Conservation (phyloP, 192 early-diverging fungal species). For the Lunasporangiospora selenospora region DNA sequence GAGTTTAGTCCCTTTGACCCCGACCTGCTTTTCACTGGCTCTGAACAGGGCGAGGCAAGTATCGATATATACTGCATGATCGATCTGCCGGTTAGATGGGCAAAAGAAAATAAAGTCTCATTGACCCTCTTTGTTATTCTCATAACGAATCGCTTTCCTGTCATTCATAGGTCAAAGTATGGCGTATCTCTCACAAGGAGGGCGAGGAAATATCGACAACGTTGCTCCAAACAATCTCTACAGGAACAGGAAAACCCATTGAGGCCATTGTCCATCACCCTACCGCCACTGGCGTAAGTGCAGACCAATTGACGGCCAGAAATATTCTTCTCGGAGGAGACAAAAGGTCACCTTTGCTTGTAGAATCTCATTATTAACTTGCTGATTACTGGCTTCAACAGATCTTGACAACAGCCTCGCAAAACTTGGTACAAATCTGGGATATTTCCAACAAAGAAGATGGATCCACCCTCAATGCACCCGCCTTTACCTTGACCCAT, state of each 20-base stretch:
- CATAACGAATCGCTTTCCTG: background rate
- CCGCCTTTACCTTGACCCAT: constrained; percentile 25
- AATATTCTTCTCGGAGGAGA: too few species aligned
- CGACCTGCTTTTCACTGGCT: constrained; percentile 48
- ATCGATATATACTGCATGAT: background rate
- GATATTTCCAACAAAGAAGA: constrained; percentile 41
- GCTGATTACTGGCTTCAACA: constrained; percentile 2
- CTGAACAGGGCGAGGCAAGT: constrained; percentile 53
- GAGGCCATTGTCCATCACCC: constrained; percentile 58
- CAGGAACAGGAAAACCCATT: constrained; percentile 43
- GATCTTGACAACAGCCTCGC: constrained; percentile 53
- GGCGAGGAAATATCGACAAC: constrained; percentile 1
- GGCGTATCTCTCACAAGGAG: constrained; percentile 39
- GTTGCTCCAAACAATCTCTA: constrained; percentile 25
- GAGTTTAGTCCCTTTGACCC: constrained; percentile 54
- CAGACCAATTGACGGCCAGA: background rate
- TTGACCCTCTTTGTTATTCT: background rate
- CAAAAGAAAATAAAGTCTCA: background rate
- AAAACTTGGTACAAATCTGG: constrained; percentile 58
- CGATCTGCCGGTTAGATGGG: background rate
- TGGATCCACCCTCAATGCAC: constrained; percentile 27
- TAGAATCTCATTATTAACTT: too few species aligned
- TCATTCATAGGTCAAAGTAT: constrained; percentile 52
- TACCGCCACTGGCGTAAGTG: constrained; percentile 50
- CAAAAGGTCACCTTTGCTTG: too few species aligned